Conservation (phyloP, 495 filamentous ascomycete species). For the Tuber aestivum region DNA sequence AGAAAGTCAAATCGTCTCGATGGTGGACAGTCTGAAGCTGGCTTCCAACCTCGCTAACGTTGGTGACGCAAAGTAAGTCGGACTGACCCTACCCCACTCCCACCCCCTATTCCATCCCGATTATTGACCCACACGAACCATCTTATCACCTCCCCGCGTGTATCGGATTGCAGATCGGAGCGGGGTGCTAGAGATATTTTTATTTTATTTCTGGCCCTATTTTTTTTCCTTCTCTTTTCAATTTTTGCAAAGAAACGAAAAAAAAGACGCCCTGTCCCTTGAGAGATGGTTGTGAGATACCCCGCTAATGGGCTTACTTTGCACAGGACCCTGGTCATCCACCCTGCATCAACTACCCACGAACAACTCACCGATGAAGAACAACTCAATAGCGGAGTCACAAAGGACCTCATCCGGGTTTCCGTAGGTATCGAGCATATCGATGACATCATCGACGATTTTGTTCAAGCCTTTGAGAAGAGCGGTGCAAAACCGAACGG, state of each 20-base stretch:
- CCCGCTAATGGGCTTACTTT: not conserved
- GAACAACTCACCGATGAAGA: constrained; percentile 87
- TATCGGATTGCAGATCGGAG: not conserved
- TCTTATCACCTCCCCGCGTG: not conserved
- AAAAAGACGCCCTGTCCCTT: too few relatives aligned
- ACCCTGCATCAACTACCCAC: constrained; percentile 94
- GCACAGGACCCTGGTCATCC: constrained; percentile 82
- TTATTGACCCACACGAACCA: not conserved
- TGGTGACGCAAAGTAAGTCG: constrained; percentile 64
- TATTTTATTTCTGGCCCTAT: too few relatives aligned
- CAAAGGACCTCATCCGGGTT: constrained; percentile 89
- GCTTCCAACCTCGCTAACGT: constrained; percentile 85
- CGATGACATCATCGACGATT: constrained; percentile 95
- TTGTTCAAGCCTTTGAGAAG: constrained; percentile 76
- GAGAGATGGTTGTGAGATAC: too few relatives aligned
- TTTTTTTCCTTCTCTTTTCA: too few relatives aligned
- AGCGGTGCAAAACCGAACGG: constrained; percentile 44
- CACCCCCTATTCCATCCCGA: not conserved
- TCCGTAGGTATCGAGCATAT: constrained; percentile 97
- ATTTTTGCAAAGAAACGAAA: too few relatives aligned
- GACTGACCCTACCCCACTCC: not conserved
- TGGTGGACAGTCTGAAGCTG: constrained; percentile 92
- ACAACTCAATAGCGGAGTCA: constrained; percentile 72
- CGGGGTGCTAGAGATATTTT: not conserved
- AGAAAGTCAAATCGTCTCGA: constrained; percentile 67